Evolutionary conservation across 306 rosid genomes (phyloP).

Genomic region (Vachellia collinsii): DNA sequence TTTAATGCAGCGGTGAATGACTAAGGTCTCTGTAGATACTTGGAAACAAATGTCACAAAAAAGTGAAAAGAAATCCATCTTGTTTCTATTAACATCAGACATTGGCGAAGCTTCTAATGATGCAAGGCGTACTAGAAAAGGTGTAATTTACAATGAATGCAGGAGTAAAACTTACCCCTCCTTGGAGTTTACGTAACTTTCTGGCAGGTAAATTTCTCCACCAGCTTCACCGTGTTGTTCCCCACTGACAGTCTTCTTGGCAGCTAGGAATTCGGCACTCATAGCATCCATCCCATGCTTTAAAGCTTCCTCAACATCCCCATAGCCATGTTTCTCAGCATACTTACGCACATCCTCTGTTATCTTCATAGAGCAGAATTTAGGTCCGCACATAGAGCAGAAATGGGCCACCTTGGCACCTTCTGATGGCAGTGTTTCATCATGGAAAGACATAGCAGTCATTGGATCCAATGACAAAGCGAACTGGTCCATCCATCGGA

Average conservation of each 20-base stretch:
- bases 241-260: constrained; percentile 90
- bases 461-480: constrained; percentile 96
- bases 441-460: constrained; percentile 99
- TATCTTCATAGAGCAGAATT: constrained; percentile 99
- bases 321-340: constrained; percentile 97
- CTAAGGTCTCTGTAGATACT: not conserved
- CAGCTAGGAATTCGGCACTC: constrained; percentile 94
- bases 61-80: not conserved
- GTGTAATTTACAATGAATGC: not conserved
- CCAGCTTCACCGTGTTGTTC: constrained; percentile 99
- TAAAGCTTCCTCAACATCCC: constrained; percentile 87
- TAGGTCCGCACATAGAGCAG: constrained; percentile 99
- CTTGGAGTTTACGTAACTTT: constrained; percentile 55
- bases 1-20: not conserved
- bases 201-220: constrained; percentile 98
- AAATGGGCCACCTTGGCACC: constrained; percentile 99
- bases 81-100: not conserved
- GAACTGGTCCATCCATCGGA: constrained; percentile 98
- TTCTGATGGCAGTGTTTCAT: constrained; percentile 92
- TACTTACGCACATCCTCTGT: constrained; percentile 96
- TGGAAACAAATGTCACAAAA: not conserved
- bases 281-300: constrained; percentile 90
- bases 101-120: not conserved
- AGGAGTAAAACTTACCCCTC: constrained; percentile 50
- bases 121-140: not conserved